Percentiles rank a stretch among this genome's conserved stretches.
Conservation (phyloP, 148 eudicot genomes). For the Persicaria maculosa region DNA sequence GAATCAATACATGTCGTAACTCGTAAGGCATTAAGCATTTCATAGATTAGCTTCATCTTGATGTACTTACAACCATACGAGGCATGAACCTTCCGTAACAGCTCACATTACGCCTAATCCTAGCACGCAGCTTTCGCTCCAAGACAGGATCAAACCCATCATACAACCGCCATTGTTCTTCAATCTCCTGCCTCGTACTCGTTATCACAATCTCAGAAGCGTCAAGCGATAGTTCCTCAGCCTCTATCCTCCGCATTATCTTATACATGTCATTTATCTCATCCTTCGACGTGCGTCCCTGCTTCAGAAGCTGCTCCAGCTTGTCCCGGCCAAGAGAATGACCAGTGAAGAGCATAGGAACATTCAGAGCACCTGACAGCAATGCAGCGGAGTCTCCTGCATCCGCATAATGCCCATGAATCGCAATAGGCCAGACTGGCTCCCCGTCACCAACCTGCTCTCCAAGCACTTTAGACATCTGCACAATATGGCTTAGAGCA, state of each 20-base stretch:
- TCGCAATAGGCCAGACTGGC: slow-evolving; percentile 69
- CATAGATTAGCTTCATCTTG: neutral
- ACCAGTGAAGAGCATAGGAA: slow-evolving; percentile 91
- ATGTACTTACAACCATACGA: slow-evolving; percentile 76
- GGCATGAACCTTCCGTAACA: slow-evolving; percentile 91
- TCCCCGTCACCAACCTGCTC: slow-evolving; percentile 56
- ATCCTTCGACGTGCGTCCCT: slow-evolving; percentile 68
- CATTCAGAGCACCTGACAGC: slow-evolving; percentile 73
- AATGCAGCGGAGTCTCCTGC: slow-evolving; percentile 84
- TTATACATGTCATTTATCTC: slow-evolving; percentile 70
- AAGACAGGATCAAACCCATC: slow-evolving; percentile 77
- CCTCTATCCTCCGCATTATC: slow-evolving; percentile 81
- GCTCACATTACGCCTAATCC: slow-evolving; percentile 73
- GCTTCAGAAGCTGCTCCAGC: slow-evolving; percentile 74
- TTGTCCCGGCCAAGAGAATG: slow-evolving; percentile 89
- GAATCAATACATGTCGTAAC: neutral
- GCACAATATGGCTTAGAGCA: slow-evolving; percentile 65
- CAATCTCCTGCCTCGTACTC: slow-evolving; percentile 87
- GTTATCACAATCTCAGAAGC: slow-evolving; percentile 80
- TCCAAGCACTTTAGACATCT: slow-evolving; percentile 73
- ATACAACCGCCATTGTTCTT: slow-evolving; percentile 90
- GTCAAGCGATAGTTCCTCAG: slow-evolving; percentile 77
- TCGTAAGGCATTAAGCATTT: neutral
- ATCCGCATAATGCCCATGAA: slow-evolving; percentile 96
- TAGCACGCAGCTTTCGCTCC: slow-evolving; percentile 75